A percentile compares a stretch with the other conserved stretches of the same genome.
Evolutionary conservation across 805 yeast species (phyloP).

Genomic region (Grigorovia transvaalensis): DNA sequence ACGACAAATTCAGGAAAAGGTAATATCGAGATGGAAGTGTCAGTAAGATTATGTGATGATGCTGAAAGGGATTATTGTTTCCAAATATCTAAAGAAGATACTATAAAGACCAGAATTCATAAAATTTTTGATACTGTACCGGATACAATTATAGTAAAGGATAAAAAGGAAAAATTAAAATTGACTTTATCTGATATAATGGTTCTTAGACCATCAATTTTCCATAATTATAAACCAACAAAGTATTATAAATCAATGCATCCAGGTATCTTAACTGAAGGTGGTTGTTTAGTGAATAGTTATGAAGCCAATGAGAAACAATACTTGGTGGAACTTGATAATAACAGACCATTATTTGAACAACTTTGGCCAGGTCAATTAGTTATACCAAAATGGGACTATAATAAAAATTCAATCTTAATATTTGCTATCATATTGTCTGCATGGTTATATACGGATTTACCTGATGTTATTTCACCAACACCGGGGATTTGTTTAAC

Average conservation of each 20-base stretch:
- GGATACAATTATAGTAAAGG: slow-evolving; percentile 13
- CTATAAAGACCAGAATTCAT: slow-evolving; percentile 47
- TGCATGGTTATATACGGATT: slow-evolving; percentile 83
- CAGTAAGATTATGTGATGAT: slow-evolving; percentile 77
- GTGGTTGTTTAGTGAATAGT: slow-evolving; percentile 69
- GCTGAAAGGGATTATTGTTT: slow-evolving; percentile 84
- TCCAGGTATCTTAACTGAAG: slow-evolving; percentile 67
- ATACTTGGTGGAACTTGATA: slow-evolving; percentile 37
- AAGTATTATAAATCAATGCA: slow-evolving; percentile 54
- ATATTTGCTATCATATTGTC: slow-evolving; percentile 28
- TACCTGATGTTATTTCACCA: slow-evolving; percentile 82
- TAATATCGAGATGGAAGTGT: slow-evolving; percentile 30
- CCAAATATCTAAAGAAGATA: slow-evolving; percentile 49
- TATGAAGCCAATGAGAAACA: slow-evolving; percentile 42
- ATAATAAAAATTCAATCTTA: slow-evolving; percentile 9
- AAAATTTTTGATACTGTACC: slow-evolving; percentile 37
- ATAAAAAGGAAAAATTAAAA: slow-evolving; percentile 2
- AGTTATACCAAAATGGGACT: slow-evolving; percentile 36
- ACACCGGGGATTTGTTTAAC: slow-evolving; percentile 86
- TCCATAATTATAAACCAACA: slow-evolving; percentile 52
- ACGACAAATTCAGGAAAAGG: background rate
- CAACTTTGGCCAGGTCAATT: slow-evolving; percentile 86
- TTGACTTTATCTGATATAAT: slow-evolving; percentile 42
- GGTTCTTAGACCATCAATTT: slow-evolving; percentile 69
- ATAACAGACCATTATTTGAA: slow-evolving; percentile 44